Percentiles rank a stretch among this genome's conserved stretches.
phyloP scores from a whole-genome alignment of 2,329 filamentous ascomycete genomes.

The Colletotrichum lupini region DNA sequence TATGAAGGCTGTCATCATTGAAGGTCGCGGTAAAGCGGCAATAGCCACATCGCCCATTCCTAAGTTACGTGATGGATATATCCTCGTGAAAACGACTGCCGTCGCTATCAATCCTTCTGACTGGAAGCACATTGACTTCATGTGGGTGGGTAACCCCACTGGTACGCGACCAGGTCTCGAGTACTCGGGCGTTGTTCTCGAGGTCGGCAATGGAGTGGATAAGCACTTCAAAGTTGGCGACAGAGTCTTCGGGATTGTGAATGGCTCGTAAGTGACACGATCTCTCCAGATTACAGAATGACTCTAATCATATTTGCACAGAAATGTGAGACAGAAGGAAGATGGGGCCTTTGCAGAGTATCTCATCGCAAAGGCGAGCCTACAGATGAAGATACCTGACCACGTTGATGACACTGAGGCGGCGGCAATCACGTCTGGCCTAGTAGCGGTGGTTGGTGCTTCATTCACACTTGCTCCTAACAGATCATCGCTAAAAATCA shows the following conservation, averaged over 20 bases:
- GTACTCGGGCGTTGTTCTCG: constrained; percentile 58
- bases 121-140: constrained; percentile 45
- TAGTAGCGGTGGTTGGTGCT: constrained; percentile 49
- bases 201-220: constrained; percentile 55
- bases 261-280: constrained; percentile 43
- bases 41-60: constrained; percentile 14
- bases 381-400: constrained; percentile 57
- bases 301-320: constrained; percentile 5
- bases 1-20: constrained; percentile 17
- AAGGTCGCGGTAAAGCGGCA: constrained; percentile 15
- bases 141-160: constrained; percentile 29
- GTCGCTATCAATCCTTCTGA: constrained; percentile 50
- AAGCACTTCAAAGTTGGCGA: constrained; percentile 58
- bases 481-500: not conserved
- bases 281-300: not conserved
- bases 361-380: constrained; percentile 49
- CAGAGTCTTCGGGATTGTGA: constrained; percentile 53
- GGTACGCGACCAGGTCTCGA: constrained; percentile 52
- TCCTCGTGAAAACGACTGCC: constrained; percentile 48
- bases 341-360: constrained; percentile 56
- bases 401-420: constrained; percentile 59
- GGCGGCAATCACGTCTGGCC: constrained; percentile 52
- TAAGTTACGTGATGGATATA: constrained; percentile 38
- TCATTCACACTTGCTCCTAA: not conserved
- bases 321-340: constrained; percentile 49